Evolutionary conservation across 768 basidiomycete species (phyloP).

Genomic region (Stropharia rugosoannulata): DNA sequence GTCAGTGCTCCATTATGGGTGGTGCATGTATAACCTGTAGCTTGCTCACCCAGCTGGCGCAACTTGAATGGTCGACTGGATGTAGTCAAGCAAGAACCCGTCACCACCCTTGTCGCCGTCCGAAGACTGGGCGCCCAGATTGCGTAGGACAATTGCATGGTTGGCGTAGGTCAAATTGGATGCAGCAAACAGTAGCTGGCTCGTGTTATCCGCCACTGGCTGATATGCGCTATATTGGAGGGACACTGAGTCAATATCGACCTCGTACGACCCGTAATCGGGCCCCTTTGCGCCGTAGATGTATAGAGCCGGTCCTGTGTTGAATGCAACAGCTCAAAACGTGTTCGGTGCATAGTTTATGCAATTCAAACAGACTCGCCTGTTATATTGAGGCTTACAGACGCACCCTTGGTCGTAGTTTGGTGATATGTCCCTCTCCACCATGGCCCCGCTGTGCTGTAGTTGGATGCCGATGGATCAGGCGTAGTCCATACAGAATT

Average conservation of each 20-base stretch:
- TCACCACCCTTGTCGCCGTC: constrained; percentile 35
- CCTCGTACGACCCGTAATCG: constrained; percentile 39
- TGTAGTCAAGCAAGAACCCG: constrained; percentile 40
- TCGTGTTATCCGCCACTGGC: constrained; percentile 24
- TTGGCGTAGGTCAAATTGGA: constrained; percentile 35
- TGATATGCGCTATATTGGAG: constrained; percentile 31
- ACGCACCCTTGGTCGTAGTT: constrained; percentile 34
- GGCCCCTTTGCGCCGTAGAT: constrained; percentile 43
- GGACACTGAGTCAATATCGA: constrained; percentile 32
- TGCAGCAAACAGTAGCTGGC: constrained; percentile 32
- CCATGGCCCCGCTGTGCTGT: constrained; percentile 34
- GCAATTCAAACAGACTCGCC: constrained; percentile 24
- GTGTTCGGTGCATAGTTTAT: neutral
- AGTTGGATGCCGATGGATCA: constrained; percentile 41
- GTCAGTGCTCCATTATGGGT: neutral
- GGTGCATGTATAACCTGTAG: neutral
- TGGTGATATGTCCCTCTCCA: constrained; percentile 44
- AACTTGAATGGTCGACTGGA: constrained; percentile 40
- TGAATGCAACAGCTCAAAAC: neutral
- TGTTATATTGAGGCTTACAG: constrained; percentile 41
- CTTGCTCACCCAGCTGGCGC: constrained; percentile 40
- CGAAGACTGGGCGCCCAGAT: constrained; percentile 32
- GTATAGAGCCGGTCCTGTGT: constrained; percentile 39
- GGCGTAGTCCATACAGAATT: constrained; percentile 42
- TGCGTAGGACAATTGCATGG: constrained; percentile 39